These are phyloP conservation scores for Talaromyces ruber DNA, from an alignment of 495 filamentous ascomycete species.

Conservation along the genomic window DNA sequence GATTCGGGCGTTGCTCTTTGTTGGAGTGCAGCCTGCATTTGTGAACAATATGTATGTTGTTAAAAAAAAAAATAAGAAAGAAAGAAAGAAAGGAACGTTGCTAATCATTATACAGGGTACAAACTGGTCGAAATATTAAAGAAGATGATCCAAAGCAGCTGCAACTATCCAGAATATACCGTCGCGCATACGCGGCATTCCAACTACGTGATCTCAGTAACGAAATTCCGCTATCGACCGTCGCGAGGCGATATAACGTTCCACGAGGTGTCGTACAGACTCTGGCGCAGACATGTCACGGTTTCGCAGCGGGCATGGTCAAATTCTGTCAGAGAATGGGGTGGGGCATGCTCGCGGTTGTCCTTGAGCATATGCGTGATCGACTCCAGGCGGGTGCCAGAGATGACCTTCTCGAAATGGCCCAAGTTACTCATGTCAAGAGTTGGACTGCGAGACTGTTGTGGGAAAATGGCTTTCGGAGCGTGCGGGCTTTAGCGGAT, in stretches of 20 bases:
- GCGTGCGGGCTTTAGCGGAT: constrained; percentile 57
- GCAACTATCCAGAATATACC: constrained; percentile 54
- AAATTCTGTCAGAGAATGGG: constrained; percentile 70
- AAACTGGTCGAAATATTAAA: constrained; percentile 54
- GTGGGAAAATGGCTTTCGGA: constrained; percentile 69
- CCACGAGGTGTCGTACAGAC: constrained; percentile 65
- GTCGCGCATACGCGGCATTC: constrained; percentile 71
- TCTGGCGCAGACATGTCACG: constrained; percentile 66
- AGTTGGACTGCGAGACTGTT: constrained; percentile 68
- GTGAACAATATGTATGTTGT: constrained; percentile 62
- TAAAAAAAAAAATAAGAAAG: too few relatives aligned
- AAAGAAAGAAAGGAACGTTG: neutral
- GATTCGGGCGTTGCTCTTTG: constrained; percentile 56
- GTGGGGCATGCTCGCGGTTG: constrained; percentile 66
- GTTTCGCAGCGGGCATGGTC: constrained; percentile 69
- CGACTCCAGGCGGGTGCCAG: constrained; percentile 66
- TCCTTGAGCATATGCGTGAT: constrained; percentile 70
- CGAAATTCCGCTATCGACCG: constrained; percentile 60
- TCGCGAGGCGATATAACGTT: constrained; percentile 61
- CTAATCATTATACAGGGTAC: constrained; percentile 42
- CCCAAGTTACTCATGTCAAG: constrained; percentile 71
- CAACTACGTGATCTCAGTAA: constrained; percentile 79
- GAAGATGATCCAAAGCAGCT: constrained; percentile 54
- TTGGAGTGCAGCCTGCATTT: constrained; percentile 60
- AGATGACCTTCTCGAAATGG: constrained; percentile 63